Evolutionary conservation across 352 stramenopile genomes (phyloP).

Genomic region (Pythium coloratum): DNA sequence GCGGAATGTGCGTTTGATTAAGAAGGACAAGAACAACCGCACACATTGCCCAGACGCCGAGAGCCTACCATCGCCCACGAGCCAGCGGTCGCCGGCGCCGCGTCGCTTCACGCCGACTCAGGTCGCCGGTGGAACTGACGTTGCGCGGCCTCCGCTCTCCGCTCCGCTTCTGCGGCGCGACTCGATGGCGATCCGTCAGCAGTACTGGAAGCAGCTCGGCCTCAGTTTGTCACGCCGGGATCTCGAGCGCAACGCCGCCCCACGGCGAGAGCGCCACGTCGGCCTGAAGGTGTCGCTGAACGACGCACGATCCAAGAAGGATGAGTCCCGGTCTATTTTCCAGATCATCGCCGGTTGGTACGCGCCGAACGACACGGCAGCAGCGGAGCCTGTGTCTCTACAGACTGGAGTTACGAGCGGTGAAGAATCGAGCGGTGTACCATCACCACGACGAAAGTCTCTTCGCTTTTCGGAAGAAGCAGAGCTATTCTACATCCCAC

Average conservation of each 20-base stretch:
- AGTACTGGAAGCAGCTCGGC: constrained; percentile 87
- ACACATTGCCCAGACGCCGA: constrained; percentile 53
- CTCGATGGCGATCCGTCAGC: constrained; percentile 78
- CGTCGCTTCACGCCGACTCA: constrained; percentile 22
- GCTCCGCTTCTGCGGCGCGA: constrained; percentile 64
- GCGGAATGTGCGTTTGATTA: constrained; percentile 39
- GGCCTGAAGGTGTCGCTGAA: constrained; percentile 80
- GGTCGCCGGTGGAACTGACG: constrained; percentile 14
- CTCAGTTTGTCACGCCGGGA: constrained; percentile 80
- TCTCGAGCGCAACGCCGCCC: constrained; percentile 73
- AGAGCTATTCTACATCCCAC: constrained; percentile 85
- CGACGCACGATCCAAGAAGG: constrained; percentile 44
- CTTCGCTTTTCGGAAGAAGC: constrained; percentile 77
- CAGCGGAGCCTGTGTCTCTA: not conserved
- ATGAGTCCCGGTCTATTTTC: constrained; percentile 65
- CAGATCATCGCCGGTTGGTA: constrained; percentile 86
- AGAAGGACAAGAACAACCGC: constrained; percentile 44
- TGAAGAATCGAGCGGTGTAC: constrained; percentile 23
- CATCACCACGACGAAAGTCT: constrained; percentile 32
- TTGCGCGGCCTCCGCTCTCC: constrained; percentile 19
- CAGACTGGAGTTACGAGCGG: constrained; percentile 11
- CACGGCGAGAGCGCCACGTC: constrained; percentile 60
- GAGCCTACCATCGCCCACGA: constrained; percentile 50
- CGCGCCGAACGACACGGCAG: constrained; percentile 30
- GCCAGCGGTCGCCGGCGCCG: constrained; percentile 29